phyloP scores from a whole-genome alignment of 2,329 filamentous ascomycete species.

The Eutypa lata region DNA sequence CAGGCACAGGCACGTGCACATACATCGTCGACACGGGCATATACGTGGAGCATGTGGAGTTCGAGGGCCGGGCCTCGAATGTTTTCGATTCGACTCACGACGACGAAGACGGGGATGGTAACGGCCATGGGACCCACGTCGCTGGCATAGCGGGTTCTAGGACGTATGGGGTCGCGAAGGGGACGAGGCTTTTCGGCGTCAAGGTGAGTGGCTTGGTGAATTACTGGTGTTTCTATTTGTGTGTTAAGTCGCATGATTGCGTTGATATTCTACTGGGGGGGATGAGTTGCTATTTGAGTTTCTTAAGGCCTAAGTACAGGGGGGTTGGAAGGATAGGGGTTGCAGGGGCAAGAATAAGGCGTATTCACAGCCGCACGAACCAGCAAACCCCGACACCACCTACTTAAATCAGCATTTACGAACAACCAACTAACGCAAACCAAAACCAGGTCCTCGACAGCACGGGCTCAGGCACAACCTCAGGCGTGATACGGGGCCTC shows the following conservation, averaged over 20 bases:
- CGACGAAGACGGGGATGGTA: conserved; percentile 29
- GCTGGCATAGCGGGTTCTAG: conserved; percentile 32
- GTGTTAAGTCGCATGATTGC: no score
- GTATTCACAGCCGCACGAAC: no score
- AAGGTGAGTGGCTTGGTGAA: conserved; percentile 31
- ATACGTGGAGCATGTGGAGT: conserved; percentile 41
- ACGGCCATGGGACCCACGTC: conserved; percentile 44
- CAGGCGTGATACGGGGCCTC: conserved; percentile 27
- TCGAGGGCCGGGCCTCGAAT: conserved; percentile 39
- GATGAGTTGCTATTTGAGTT: no score
- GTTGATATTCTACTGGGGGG: no score
- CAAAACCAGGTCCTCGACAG: not conserved
- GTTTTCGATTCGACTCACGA: conserved; percentile 26
- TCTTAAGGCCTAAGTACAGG: no score
- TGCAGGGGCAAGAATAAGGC: no score
- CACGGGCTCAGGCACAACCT: conserved; percentile 10
- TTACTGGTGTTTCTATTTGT: not conserved
- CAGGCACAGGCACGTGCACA: conserved; percentile 41
- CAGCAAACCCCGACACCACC: no score
- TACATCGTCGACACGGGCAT: conserved; percentile 58
- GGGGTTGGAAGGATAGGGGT: no score
- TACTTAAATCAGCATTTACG: no score
- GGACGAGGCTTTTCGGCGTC: conserved; percentile 39
- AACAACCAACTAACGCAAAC: no score
- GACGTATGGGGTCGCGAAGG: conserved; percentile 46